Base-by-base conservation (phyloP, 1,139 yeast species). In the Magnusiomyces fungicola region DNA sequence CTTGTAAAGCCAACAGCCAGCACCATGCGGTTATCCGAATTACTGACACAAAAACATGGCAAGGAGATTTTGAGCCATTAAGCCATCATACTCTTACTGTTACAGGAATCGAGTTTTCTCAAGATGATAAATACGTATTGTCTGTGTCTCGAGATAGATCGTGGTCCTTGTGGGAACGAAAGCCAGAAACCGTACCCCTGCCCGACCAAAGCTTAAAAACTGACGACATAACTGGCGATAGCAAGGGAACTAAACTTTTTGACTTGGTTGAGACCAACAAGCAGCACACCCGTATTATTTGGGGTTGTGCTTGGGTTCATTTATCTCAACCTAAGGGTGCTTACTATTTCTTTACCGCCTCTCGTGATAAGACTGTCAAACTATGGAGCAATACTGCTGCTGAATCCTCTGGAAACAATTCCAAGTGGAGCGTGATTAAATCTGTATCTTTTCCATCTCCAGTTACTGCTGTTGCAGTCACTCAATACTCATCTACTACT, bases 91-190 rank as follows among this genome's bases (percentile, higher is more conserved):
- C 79, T 48, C 74, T 92, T 59, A 92, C 98, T 0, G 82, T 92
- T 39, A 90, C 97, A 10, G 77, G 92, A 55, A 70, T 90, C 48
- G 78, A 78, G 54, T 92, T 89, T 60, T 85, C 96, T 0, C 79
- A 80, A 0, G 79, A 81, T 59, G 87, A 87, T 25, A 67, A 73
- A 54, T 81, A 76, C 56, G 69, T 94, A 44, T 66, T 88, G 52
- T 80, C 90, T 2, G 97, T 90, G 9, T 83, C 96, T 22, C 81
- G 98, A 64, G 99, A 94, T 69, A 78, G 99, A 60, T 84, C 81
- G 59, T 81, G 84, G 69, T 80, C 90, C 32, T 61, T 92, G 39
- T 92, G 96, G 96, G 66, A 67, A 55, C 73, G 83, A 50, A 60
- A 61, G 7, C 47, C 47, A 22, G 19, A 44, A 6, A 46, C 25